phyloP scores from a whole-genome alignment of 2,329 filamentous ascomycete genomes.

The Ascosphaera acerosa region DNA sequence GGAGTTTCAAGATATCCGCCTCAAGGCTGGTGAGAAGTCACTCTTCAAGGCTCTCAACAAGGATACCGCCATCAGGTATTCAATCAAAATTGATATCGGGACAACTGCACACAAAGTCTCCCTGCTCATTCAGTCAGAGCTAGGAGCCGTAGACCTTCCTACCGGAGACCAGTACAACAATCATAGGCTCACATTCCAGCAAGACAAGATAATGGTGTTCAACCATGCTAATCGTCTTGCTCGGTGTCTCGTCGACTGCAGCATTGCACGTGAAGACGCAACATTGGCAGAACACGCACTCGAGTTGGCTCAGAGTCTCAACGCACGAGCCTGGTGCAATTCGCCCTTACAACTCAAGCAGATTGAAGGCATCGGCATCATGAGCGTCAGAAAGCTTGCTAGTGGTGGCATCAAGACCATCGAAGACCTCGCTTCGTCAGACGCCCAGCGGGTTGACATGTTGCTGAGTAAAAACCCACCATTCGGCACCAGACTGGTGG shows the following conservation, averaged over 20 bases:
- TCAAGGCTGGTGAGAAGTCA: constrained; percentile 42
- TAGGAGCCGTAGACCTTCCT: constrained; percentile 40
- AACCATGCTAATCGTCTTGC: constrained; percentile 43
- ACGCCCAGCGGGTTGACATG: constrained; percentile 50
- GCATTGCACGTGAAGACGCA: constrained; percentile 36
- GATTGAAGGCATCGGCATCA: constrained; percentile 51
- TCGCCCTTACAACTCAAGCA: constrained; percentile 61
- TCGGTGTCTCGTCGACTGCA: constrained; percentile 53
- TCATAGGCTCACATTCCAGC: constrained; percentile 29
- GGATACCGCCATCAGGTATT: constrained; percentile 40
- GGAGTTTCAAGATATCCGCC: constrained; percentile 48
- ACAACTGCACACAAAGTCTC: constrained; percentile 49
- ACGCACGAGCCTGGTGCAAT: constrained; percentile 58
- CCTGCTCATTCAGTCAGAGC: constrained; percentile 48
- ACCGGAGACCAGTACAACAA: constrained; percentile 31
- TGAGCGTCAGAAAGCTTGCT: constrained; percentile 47
- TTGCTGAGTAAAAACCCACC: constrained; percentile 58
- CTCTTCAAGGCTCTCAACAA: constrained; percentile 50
- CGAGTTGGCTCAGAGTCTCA: constrained; percentile 51
- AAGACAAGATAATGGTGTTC: constrained; percentile 39
- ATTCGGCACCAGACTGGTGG: constrained; percentile 46
- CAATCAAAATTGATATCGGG: constrained; percentile 41
- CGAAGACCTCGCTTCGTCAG: constrained; percentile 38
- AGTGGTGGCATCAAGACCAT: constrained; percentile 46
- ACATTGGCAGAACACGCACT: constrained; percentile 41